phyloP scores from a whole-genome alignment of 345 rosid species.

The Gossypium arboreum region DNA sequence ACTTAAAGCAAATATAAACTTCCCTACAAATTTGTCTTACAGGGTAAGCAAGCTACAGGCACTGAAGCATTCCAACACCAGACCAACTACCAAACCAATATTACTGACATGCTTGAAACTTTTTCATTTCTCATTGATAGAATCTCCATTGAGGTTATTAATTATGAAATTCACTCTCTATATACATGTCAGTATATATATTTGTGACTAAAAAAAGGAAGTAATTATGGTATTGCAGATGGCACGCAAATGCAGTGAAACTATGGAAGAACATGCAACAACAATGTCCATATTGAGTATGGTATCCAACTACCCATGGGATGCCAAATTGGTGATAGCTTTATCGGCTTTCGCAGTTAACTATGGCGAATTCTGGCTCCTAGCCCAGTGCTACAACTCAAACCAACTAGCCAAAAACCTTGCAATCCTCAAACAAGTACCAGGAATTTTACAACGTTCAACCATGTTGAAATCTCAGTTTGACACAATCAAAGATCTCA shows the following conservation, averaged over 20 bases:
- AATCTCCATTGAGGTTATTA: slow-evolving; percentile 57
- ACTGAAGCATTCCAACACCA: slow-evolving; percentile 9
- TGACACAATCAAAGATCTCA: slow-evolving; percentile 45
- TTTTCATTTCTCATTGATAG: slow-evolving; percentile 56
- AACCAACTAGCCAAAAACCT: slow-evolving; percentile 78
- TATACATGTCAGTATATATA: background rate
- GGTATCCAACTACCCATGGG: slow-evolving; percentile 64
- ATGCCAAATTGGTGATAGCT: slow-evolving; percentile 66
- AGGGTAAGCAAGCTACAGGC: slow-evolving; percentile 19
- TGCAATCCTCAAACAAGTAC: slow-evolving; percentile 72
- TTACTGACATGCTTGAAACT: slow-evolving; percentile 32
- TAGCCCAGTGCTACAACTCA: slow-evolving; percentile 56
- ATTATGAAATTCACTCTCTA: background rate
- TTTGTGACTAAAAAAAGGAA: slow-evolving; percentile 4
- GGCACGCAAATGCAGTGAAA: slow-evolving; percentile 51
- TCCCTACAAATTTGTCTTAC: background rate
- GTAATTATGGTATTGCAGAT: slow-evolving; percentile 36
- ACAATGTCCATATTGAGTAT: slow-evolving; percentile 49
- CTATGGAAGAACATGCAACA: slow-evolving; percentile 55
- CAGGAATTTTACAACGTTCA: slow-evolving; percentile 47
- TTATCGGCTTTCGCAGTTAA: slow-evolving; percentile 77
- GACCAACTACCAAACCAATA: slow-evolving; percentile 15
- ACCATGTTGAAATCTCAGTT: slow-evolving; percentile 47
- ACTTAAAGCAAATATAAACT: too few species aligned
- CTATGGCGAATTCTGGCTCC: slow-evolving; percentile 79